Conservation (phyloP, 148 eudicot species). For the Chenopodium berlandieri region DNA sequence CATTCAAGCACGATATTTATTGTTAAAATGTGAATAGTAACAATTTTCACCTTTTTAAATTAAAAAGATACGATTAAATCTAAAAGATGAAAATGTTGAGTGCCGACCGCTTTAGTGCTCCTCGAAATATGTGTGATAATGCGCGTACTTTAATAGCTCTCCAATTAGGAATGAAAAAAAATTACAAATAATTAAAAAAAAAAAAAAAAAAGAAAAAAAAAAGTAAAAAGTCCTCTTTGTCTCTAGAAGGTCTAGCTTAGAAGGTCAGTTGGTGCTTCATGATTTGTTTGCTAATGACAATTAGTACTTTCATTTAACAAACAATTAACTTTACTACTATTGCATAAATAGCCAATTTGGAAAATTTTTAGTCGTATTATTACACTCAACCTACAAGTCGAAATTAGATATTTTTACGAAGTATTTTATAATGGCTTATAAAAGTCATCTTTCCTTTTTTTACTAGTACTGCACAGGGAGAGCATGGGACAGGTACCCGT, state of each 20-base stretch:
- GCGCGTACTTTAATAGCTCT: background rate
- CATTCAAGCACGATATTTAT: too few species aligned
- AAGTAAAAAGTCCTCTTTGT: background rate
- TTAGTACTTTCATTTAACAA: background rate
- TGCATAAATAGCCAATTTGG: background rate
- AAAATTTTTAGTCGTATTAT: background rate
- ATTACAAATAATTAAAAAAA: too few species aligned
- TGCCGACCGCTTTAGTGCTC: background rate
- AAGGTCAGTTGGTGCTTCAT: background rate
- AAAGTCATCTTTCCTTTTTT: background rate
- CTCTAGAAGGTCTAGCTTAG: constrained; percentile 13
- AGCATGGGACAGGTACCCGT: too few species aligned
- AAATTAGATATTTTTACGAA: too few species aligned
- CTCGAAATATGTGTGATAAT: background rate
- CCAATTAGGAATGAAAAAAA: background rate
- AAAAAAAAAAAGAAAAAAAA: too few species aligned
- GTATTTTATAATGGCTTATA: background rate
- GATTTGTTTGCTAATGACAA: background rate
- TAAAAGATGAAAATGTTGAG: background rate
- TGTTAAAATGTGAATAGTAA: too few species aligned
- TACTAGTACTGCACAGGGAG: too few species aligned
- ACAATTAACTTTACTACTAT: too few species aligned
- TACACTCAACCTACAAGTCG: background rate
- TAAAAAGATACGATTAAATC: too few species aligned
- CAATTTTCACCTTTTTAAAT: too few species aligned